A percentile compares a stretch with the other conserved stretches of the same genome.
Conservation (phyloP, 1,284 basidiomycete species). For the Pisolithus thermaeus region DNA sequence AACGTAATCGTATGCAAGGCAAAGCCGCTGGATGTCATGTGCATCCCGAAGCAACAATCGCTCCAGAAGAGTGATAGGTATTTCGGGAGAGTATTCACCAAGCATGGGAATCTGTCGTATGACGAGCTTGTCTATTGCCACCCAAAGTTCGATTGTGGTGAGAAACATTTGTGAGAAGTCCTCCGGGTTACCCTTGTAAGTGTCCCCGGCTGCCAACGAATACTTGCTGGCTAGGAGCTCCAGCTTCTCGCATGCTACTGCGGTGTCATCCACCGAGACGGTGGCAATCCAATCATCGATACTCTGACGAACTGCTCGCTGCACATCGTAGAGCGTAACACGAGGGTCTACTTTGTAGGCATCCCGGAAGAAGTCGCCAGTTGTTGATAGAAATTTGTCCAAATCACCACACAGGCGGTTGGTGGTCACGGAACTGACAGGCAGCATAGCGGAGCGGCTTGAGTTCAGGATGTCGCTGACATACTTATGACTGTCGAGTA, state of each 20-base stretch:
- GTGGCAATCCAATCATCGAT: constrained; percentile 29
- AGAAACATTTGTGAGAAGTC: constrained; percentile 39
- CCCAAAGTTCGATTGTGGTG: constrained; percentile 39
- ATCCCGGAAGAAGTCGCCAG: constrained; percentile 13
- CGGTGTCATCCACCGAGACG: constrained; percentile 3
- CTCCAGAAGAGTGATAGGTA: constrained; percentile 32
- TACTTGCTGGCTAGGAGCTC: constrained; percentile 26
- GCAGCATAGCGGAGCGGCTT: not conserved
- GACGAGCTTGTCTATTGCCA: constrained; percentile 37
- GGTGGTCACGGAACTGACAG: constrained; percentile 11
- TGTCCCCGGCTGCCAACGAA: constrained; percentile 15
- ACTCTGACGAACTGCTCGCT: constrained; percentile 22
- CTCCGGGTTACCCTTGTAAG: constrained; percentile 36
- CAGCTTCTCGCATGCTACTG: constrained; percentile 16
- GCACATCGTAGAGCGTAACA: constrained; percentile 32
- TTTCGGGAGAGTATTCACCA: constrained; percentile 39
- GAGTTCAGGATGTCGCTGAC: constrained; percentile 15
- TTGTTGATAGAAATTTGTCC: constrained; percentile 15
- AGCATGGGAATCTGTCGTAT: constrained; percentile 32
- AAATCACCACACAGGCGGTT: constrained; percentile 14
- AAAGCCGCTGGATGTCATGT: constrained; percentile 23
- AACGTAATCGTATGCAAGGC: constrained; percentile 27
- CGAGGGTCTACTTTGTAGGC: constrained; percentile 11
- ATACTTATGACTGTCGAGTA: constrained; percentile 23
- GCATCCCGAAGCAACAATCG: constrained; percentile 33